Evolutionary conservation across 768 basidiomycete species (phyloP), one percentile per base, ranked within the genome.

Genomic region (Podaxis sp.): DNA sequence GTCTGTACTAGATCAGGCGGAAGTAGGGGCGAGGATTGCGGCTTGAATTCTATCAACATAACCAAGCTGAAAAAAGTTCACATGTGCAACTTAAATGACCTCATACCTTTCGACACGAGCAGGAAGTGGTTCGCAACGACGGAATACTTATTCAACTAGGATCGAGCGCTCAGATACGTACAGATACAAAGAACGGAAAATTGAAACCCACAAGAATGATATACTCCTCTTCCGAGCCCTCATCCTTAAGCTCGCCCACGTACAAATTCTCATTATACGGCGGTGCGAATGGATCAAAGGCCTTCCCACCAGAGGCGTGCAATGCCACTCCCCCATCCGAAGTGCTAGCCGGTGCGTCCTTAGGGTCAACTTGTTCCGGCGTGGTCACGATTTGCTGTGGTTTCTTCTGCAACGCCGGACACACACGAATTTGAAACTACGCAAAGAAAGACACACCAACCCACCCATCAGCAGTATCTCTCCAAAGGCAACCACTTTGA

Each of bases 361-460:
- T 24, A 27, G 49, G 24, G 4, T 50, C 49, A 13, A 12, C 49
- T 11, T 12, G 22, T 50, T 50, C 49, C 5, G 49, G 69, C 64
- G 63, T 71, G 71, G 50, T 61, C 79, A 55, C 79, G 74, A 47
- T 79, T 79, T 37, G 79, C 79, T 29, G 80, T 79, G 87, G 84
- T 73, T 97, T 98, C 68, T 92, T 82, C 68, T 89, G 87, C 46
- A 98, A 77, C 0, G 94, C 91, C 12, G 93, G 91, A 67, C 94
- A 97, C 43, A 92, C 74, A 64, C 90, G 82, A 61, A 98, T 84
- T 75, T 96, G 85, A 72, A 92, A 97, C 96, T 97, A 69, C 11
- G 49, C 7, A 46, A 7, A 22, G 25, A 25, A 9, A 33, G 33
- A 33, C 19, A 50, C 25, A 7, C 3, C 49, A 27, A 12, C 49